A percentile compares a stretch with the other conserved stretches of the same genome.
These are phyloP conservation scores for Acorus gramineus DNA, from an alignment of 106 monocot species.

Conservation along the genomic window DNA sequence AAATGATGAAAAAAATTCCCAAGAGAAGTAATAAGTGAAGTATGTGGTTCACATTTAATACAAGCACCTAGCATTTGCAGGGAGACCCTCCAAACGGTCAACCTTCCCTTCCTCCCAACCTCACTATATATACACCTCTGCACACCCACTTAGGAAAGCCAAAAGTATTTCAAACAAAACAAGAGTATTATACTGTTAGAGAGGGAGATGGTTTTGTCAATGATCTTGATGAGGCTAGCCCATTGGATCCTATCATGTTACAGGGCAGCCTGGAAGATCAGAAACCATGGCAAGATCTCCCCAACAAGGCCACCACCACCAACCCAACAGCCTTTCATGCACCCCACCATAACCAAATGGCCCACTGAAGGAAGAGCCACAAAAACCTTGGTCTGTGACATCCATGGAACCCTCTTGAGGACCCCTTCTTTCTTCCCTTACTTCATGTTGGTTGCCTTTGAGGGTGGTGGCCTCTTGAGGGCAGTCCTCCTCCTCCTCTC, in stretches of 20 bases:
- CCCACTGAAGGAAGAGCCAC: constrained; percentile 15
- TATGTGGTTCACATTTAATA: too few species aligned
- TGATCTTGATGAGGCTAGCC: constrained; percentile 31
- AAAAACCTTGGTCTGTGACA: constrained; percentile 29
- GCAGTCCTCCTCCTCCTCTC: constrained; percentile 44
- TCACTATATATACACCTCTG: too few species aligned
- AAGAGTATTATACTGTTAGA: background rate
- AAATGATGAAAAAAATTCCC: too few species aligned
- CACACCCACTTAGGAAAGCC: too few species aligned
- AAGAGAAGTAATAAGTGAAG: too few species aligned
- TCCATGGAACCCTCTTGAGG: constrained; percentile 35
- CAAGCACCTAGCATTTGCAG: too few species aligned
- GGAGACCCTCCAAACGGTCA: too few species aligned
- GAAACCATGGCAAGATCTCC: constrained; percentile 11
- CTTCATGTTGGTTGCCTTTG: constrained; percentile 89
- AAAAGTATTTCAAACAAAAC: too few species aligned
- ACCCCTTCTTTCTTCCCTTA: constrained; percentile 48
- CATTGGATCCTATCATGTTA: constrained; percentile 37
- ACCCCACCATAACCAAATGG: constrained; percentile 16
- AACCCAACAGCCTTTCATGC: background rate
- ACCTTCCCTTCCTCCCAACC: too few species aligned
- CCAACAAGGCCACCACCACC: constrained; percentile 1
- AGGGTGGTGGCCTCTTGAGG: constrained; percentile 50
- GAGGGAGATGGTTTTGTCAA: constrained; percentile 26
- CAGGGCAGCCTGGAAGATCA: constrained; percentile 28